Base-by-base conservation (phyloP, 78 protist genomes). In the Dictyostelium firmibasis region DNA sequence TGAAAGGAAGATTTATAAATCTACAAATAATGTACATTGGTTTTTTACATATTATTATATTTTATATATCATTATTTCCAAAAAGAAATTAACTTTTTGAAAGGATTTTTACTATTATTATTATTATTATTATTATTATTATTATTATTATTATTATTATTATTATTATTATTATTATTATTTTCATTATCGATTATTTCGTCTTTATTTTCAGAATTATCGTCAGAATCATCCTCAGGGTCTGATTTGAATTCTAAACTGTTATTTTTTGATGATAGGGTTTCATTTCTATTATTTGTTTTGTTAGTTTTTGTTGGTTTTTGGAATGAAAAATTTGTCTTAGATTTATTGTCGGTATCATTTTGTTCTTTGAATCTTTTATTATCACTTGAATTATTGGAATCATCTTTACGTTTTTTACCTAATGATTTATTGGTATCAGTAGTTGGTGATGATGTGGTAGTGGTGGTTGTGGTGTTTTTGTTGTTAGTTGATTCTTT, bases 281-380 rank as follows among this genome's bases (percentile, higher is more conserved):
- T 67, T 27, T 4, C 35, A 27, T 25, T 53, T 53, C 64, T 53
- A 16, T 53, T 16, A 16, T 16, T 67, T 67, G 14, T 67, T 67
- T 27, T 27, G 18, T n/a, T 67, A 23, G 1, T 23, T 67, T 27
- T 67, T 1, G 75, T 67, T 67, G 67, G 67, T 57, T 57, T 57
- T 57, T 57, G 67, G 9, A 67, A 67, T 25, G 75, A 67, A 67
- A 8, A 5, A 33, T 25, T 62, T 62, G 9, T 25, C 23, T n/a
- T 62, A n/a, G 72, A 3, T 62, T 67, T 67, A 25, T 27, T 67
- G 27, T 67, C 35, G 2, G 75, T 23, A 27, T 67, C 75, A 2
- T 67, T 67, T 72, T 67, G 75, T 67, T 72, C 79, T 72, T 77
- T 77, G 31, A n/a, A 41, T 38, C 83, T 38, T 41, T 77, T 77